phyloP scores from a whole-genome alignment of 2,329 filamentous ascomycete species.

The Arthrinium phaeospermum region DNA sequence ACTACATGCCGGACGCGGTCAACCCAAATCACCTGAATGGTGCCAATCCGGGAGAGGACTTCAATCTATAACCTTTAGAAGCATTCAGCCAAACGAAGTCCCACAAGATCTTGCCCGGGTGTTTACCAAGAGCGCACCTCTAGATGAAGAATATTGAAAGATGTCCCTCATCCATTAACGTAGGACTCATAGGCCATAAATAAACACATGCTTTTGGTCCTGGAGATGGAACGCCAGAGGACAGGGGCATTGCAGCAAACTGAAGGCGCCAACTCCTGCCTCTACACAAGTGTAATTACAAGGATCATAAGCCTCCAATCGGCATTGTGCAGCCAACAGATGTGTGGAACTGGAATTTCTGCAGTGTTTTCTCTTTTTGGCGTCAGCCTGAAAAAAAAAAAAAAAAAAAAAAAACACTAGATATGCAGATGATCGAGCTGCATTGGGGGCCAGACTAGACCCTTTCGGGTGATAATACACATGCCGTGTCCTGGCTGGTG shows the following conservation, averaged over 20 bases:
- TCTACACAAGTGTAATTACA: background rate
- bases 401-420: background rate
- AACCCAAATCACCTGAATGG: slow-evolving; percentile 26
- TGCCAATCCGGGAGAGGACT: slow-evolving; percentile 24
- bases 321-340: background rate
- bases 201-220: background rate
- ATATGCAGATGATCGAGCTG: background rate
- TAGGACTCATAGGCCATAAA: background rate
- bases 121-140: background rate
- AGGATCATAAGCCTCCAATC: background rate
- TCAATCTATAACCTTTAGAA: slow-evolving; percentile 22
- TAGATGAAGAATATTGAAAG: background rate
- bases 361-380: background rate
- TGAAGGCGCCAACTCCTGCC: background rate
- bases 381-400: background rate
- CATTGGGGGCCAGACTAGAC: background rate
- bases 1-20: slow-evolving; percentile 19
- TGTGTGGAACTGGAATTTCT: background rate
- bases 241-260: background rate
- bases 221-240: background rate
- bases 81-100: background rate
- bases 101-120: background rate
- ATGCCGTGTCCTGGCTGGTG: background rate
- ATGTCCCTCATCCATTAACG: background rate
- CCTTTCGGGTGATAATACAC: background rate